A percentile compares a stretch with the other conserved stretches of the same genome.
phyloP scores from a whole-genome alignment of 208 protist genomes.

The Trypanosoma platydactyli region DNA sequence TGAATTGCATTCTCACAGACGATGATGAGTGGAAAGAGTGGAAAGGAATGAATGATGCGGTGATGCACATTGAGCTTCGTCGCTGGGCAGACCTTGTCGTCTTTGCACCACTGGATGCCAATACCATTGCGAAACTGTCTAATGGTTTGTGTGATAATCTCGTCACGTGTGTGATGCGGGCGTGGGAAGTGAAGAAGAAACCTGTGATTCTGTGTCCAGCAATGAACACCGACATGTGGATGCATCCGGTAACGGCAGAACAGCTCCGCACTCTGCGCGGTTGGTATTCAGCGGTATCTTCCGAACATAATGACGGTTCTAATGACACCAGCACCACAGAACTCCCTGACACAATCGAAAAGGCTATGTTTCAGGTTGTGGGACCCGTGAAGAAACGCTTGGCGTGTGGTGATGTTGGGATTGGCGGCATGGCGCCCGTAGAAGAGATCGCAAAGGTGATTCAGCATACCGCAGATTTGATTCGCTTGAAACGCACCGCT shows the following conservation, averaged over 20 bases:
- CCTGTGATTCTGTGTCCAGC: conserved; percentile 96
- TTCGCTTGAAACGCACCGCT: conserved; percentile 35
- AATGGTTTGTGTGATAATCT: conserved; percentile 95
- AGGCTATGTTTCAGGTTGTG: conserved; percentile 84
- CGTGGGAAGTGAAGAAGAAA: conserved; percentile 93
- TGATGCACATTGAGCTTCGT: conserved; percentile 94
- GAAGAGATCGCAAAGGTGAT: conserved; percentile 75
- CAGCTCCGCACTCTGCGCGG: conserved; percentile 66
- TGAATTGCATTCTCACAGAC: conserved; percentile 83
- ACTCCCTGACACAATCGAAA: conserved; percentile 41
- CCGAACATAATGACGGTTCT: background rate
- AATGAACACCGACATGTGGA: conserved; percentile 99
- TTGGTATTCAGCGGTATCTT: conserved; percentile 43
- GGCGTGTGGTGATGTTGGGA: conserved; percentile 94
- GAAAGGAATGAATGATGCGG: conserved; percentile 81
- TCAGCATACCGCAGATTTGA: conserved; percentile 59
- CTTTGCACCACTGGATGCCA: conserved; percentile 96
- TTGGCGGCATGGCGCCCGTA: conserved; percentile 91
- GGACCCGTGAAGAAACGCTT: conserved; percentile 90
- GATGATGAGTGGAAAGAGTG: conserved; percentile 83
- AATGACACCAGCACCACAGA: background rate
- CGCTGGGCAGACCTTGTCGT: conserved; percentile 96
- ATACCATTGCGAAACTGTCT: conserved; percentile 96
- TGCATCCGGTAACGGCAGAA: conserved; percentile 88
- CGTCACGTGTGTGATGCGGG: conserved; percentile 93